Conservation (phyloP, 2,329 filamentous ascomycete genomes). For the Penicillium sclerotigenum region DNA sequence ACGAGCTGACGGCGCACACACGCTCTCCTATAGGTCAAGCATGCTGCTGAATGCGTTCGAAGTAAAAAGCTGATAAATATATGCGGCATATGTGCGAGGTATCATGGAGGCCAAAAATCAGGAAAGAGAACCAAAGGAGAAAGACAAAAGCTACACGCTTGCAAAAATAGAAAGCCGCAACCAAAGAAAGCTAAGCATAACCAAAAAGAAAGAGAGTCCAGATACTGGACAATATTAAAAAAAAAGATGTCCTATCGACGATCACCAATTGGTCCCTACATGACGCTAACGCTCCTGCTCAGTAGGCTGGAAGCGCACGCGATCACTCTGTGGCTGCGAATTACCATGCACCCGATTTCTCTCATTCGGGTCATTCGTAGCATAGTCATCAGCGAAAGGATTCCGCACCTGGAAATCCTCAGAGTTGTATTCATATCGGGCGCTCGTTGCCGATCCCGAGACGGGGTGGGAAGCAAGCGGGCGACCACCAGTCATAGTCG, state of each 20-base stretch:
- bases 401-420: constrained; percentile 43
- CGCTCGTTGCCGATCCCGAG: neutral
- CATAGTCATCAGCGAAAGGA: constrained; percentile 40
- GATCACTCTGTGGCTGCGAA: neutral
- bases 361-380: constrained; percentile 14
- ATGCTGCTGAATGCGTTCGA: neutral
- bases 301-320: constrained; percentile 9
- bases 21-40: neutral
- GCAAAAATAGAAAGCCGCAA: neutral
- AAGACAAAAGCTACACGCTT: neutral
- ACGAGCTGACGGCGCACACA: neutral
- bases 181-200: neutral
- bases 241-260: neutral
- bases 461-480: neutral
- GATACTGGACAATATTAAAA: neutral
- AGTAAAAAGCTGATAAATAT: neutral
- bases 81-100: neutral
- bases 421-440: constrained; percentile 37
- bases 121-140: neutral
- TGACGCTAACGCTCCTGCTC: constrained; percentile 16
- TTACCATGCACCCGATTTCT: constrained; percentile 1
- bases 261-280: neutral
- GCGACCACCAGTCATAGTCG: constrained; percentile 12
- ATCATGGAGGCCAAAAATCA: neutral
- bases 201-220: neutral